These are phyloP conservation scores for Neurospora pannonica DNA, from an alignment of 495 filamentous ascomycete species.

Conservation along the genomic window DNA sequence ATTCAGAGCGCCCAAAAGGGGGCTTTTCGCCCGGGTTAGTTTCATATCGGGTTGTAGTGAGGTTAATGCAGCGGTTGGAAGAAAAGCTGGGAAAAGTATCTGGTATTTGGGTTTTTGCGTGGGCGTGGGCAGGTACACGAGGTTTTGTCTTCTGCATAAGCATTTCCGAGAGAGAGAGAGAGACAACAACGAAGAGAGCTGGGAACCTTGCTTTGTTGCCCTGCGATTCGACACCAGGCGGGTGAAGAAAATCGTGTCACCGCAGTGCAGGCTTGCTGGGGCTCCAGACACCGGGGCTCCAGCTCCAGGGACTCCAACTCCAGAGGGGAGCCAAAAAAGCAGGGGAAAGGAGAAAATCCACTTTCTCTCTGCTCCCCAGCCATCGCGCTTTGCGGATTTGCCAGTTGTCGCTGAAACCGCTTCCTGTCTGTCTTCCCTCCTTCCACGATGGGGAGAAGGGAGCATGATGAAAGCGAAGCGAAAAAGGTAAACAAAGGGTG, in stretches of 20 bases:
- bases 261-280: neutral
- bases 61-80: too few species aligned
- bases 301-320: neutral
- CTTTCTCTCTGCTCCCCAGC: neutral
- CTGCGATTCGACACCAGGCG: neutral
- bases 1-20: too few species aligned
- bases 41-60: too few species aligned
- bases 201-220: neutral
- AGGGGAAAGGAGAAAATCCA: neutral
- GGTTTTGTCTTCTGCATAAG: too few species aligned
- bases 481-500: neutral
- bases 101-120: too few species aligned
- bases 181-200: neutral
- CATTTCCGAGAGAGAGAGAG: neutral
- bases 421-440: neutral
- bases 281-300: neutral
- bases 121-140: too few species aligned
- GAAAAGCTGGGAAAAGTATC: too few species aligned
- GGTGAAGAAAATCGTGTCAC: neutral
- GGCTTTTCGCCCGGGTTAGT: too few species aligned
- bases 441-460: neutral
- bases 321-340: neutral
- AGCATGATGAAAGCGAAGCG: neutral
- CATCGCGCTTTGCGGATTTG: neutral
- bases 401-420: neutral